Conservation (phyloP, 805 yeast species). For the Starmerella gropengiesseri region DNA sequence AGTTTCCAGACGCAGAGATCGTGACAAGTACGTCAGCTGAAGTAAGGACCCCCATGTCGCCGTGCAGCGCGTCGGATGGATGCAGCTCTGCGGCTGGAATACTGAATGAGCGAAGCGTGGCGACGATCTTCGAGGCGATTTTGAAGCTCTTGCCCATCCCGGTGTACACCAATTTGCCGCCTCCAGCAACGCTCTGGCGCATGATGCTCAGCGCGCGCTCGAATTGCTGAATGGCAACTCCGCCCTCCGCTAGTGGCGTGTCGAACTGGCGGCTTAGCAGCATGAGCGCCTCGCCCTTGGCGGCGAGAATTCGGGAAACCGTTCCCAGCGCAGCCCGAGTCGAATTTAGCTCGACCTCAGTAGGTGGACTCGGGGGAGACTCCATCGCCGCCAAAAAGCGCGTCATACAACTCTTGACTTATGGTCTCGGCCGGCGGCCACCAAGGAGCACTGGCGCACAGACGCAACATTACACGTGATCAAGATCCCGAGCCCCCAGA, state of each 20-base stretch:
- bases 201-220: constrained; percentile 19
- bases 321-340: background rate
- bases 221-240: constrained; percentile 22
- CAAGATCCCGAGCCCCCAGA: too few relatives aligned
- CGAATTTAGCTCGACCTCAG: constrained; percentile 1
- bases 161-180: constrained; percentile 62
- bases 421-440: too few relatives aligned
- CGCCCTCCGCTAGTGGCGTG: constrained; percentile 1
- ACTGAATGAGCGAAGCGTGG: constrained; percentile 72
- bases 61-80: constrained; percentile 83
- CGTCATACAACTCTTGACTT: too few relatives aligned
- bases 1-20: constrained; percentile 71
- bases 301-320: constrained; percentile 2
- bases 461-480: too few relatives aligned
- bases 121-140: constrained; percentile 66
- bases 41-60: constrained; percentile 67
- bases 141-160: constrained; percentile 83
- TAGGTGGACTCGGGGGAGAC: constrained; percentile 6
- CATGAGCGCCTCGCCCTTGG: constrained; percentile 31
- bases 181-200: constrained; percentile 34
- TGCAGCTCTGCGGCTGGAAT: constrained; percentile 58
- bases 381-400: background rate
- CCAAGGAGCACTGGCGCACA: too few relatives aligned
- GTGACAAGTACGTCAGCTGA: constrained; percentile 49
- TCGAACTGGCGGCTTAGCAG: constrained; percentile 26